Conservation (phyloP, 2,329 filamentous ascomycete species). For the Colletotrichum brevisporum region DNA sequence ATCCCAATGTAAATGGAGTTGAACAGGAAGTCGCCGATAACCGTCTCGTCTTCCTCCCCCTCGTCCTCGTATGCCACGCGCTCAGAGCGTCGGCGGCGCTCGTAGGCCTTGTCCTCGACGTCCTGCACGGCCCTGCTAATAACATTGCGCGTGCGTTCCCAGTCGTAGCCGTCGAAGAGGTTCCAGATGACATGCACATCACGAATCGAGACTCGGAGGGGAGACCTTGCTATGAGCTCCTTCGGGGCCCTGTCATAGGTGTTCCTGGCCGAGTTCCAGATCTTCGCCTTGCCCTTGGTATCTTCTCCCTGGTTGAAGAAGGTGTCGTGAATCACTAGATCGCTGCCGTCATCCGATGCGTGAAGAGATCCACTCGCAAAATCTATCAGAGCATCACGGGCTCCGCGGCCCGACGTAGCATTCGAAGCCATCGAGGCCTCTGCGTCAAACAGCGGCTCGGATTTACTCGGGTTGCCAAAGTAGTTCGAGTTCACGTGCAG, state of each 20-base stretch:
- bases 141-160: conserved; percentile 87
- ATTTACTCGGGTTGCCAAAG: conserved; percentile 59
- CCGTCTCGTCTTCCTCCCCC: conserved; percentile 84
- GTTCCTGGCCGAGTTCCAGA: conserved; percentile 85
- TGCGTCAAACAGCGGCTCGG: conserved; percentile 65
- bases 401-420: conserved; percentile 58
- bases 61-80: conserved; percentile 72
- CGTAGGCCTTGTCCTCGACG: conserved; percentile 85
- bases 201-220: conserved; percentile 82
- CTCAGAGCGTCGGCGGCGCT: conserved; percentile 74
- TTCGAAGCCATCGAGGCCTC: conserved; percentile 54
- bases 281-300: conserved; percentile 77
- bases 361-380: conserved; percentile 51
- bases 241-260: conserved; percentile 78
- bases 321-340: conserved; percentile 82
- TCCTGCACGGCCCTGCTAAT: conserved; percentile 91
- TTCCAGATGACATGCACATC: conserved; percentile 98
- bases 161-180: conserved; percentile 97
- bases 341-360: conserved; percentile 67
- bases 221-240: conserved; percentile 73
- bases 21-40: conserved; percentile 95
- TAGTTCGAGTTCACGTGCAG: conserved; percentile 61
- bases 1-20: conserved; percentile 99
- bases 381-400: conserved; percentile 61
- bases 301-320: conserved; percentile 78